Percentiles rank a stretch among this genome's conserved stretches.
phyloP scores from a whole-genome alignment of 257 asterid genomes.

The Solanum medicagineum region DNA sequence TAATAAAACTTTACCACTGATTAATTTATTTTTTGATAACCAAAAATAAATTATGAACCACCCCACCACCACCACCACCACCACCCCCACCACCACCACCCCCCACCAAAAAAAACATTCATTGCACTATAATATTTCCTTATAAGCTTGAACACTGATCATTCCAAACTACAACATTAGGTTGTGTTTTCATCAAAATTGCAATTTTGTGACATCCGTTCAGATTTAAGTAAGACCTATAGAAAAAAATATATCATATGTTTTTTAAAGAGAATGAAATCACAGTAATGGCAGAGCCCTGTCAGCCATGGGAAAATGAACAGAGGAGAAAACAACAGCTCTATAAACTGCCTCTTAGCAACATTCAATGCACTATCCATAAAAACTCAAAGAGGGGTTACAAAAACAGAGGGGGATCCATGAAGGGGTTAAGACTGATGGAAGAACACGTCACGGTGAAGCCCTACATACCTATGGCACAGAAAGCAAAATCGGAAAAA shows the following conservation, averaged over 20 bases:
- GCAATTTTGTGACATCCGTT: not conserved
- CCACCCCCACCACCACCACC: too few relatives aligned
- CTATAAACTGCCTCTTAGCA: not conserved
- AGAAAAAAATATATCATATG: not conserved
- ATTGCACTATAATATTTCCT: not conserved
- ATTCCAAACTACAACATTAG: not conserved
- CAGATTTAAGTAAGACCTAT: not conserved
- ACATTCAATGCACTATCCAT: not conserved
- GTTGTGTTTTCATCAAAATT: not conserved
- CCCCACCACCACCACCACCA: too few relatives aligned
- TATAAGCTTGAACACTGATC: not conserved
- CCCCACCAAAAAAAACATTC: too few relatives aligned
- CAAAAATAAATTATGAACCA: not conserved
- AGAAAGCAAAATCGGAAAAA: not conserved
- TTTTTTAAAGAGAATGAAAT: not conserved
- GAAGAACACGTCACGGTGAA: not conserved
- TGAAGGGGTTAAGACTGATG: not conserved
- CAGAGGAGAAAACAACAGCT: not conserved
- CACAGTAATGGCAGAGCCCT: not conserved
- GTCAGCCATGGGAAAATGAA: not conserved
- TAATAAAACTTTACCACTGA: not conserved
- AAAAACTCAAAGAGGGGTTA: not conserved
- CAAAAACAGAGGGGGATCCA: not conserved
- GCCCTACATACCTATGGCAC: not conserved
- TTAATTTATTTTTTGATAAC: too few relatives aligned